Conservation (phyloP, 768 basidiomycete genomes). For the Amyloporia xantha region DNA sequence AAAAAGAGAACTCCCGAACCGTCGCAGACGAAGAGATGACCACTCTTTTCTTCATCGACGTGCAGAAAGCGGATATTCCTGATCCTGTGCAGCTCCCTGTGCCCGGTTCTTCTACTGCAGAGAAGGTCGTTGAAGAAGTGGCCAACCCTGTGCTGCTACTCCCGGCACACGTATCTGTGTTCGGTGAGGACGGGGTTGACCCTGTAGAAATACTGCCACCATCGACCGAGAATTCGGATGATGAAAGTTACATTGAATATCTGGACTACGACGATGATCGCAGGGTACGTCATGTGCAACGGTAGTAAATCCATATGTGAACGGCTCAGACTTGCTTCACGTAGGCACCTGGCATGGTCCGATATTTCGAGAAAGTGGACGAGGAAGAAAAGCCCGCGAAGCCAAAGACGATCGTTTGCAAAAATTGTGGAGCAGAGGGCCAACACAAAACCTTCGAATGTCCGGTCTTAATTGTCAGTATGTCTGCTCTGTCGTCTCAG, state of each 20-base stretch:
- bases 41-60: conserved; percentile 46
- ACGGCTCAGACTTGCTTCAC: conserved; percentile 3
- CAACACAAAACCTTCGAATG: conserved; percentile 66
- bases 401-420: conserved; percentile 49
- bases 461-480: conserved; percentile 61
- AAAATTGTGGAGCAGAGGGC: conserved; percentile 70
- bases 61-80: conserved; percentile 32
- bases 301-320: background rate
- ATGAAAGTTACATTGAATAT: conserved; percentile 69
- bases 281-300: conserved; percentile 34
- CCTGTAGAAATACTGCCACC: conserved; percentile 43
- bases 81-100: conserved; percentile 14
- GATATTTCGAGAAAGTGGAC: conserved; percentile 54
- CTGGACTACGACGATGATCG: conserved; percentile 62
- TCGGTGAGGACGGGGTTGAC: conserved; percentile 13
- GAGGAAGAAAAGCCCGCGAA: conserved; percentile 34
- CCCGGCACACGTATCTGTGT: conserved; percentile 63
- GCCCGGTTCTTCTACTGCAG: conserved; percentile 3
- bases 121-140: conserved; percentile 7
- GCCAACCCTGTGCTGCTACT: conserved; percentile 37
- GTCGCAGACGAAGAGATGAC: background rate
- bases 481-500: background rate
- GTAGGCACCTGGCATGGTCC: conserved; percentile 42
- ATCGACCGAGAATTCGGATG: conserved; percentile 37
- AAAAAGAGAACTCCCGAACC: background rate